Conservation (phyloP, 2,329 filamentous ascomycete species). For the Microcyclospora pomicola region DNA sequence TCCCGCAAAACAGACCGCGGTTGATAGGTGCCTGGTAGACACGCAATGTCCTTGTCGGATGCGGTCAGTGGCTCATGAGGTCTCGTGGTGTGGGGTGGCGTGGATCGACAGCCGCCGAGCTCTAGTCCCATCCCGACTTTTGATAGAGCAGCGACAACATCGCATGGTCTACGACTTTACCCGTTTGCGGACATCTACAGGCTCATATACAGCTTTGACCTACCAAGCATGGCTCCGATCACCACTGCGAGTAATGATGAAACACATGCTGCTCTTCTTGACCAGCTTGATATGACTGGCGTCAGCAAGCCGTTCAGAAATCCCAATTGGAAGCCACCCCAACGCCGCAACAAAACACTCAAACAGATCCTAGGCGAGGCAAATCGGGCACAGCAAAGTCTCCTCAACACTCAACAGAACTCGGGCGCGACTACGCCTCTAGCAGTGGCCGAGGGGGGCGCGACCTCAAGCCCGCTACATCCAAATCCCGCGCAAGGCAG, state of each 20-base stretch:
- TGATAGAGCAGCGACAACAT: too few species aligned
- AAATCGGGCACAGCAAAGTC: slow-evolving; percentile 75
- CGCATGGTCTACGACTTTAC: too few species aligned
- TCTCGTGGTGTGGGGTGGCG: too few species aligned
- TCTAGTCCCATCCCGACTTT: too few species aligned
- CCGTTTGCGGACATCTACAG: not conserved
- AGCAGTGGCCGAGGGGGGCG: slow-evolving; percentile 19
- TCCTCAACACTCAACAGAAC: slow-evolving; percentile 61
- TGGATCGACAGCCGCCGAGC: too few species aligned
- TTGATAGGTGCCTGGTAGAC: too few species aligned
- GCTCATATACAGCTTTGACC: not conserved
- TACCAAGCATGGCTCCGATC: slow-evolving; percentile 41
- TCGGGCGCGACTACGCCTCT: slow-evolving; percentile 60
- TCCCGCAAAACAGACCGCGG: too few species aligned
- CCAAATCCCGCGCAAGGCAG: slow-evolving; percentile 80
- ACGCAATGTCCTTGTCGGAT: too few species aligned
- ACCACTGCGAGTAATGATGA: slow-evolving; percentile 63
- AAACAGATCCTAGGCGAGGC: slow-evolving; percentile 91
- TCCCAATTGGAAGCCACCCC: slow-evolving; percentile 75
- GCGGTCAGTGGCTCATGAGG: too few species aligned
- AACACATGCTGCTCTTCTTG: slow-evolving; percentile 68
- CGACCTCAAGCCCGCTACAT: slow-evolving; percentile 44
- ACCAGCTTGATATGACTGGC: slow-evolving; percentile 79
- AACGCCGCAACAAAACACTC: slow-evolving; percentile 96
- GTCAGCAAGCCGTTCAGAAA: slow-evolving; percentile 85